Evolutionary conservation across 805 yeast species (phyloP).

Genomic region (Kodamaea sagamina): DNA sequence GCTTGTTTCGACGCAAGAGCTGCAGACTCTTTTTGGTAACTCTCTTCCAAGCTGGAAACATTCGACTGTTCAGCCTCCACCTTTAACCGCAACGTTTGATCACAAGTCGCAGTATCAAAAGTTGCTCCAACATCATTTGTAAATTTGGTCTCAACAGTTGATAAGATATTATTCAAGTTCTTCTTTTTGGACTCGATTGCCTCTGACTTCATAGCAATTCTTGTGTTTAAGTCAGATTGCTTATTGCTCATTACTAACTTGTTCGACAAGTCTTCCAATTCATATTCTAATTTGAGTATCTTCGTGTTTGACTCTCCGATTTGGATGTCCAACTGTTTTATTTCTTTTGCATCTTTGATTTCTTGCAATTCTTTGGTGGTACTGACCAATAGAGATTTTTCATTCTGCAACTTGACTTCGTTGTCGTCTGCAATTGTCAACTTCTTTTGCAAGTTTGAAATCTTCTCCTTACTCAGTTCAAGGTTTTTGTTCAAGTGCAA

Average conservation of each 20-base stretch:
- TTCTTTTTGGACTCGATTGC: slow-evolving; percentile 33
- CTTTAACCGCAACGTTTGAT: slow-evolving; percentile 2
- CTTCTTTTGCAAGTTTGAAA: slow-evolving; percentile 37
- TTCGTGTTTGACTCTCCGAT: slow-evolving; percentile 41
- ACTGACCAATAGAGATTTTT: slow-evolving; percentile 42
- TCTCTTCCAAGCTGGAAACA: not conserved
- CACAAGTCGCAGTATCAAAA: slow-evolving; percentile 20
- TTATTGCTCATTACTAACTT: slow-evolving; percentile 53
- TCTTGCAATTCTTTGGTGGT: slow-evolving; percentile 37
- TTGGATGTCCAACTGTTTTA: slow-evolving; percentile 31
- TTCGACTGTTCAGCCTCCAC: slow-evolving; percentile 7
- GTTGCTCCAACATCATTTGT: slow-evolving; percentile 16
- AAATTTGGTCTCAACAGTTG: slow-evolving; percentile 24
- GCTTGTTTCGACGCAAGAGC: slow-evolving; percentile 7
- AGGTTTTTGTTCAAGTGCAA: slow-evolving; percentile 46
- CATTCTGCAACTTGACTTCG: slow-evolving; percentile 50
- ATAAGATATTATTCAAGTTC: slow-evolving; percentile 30
- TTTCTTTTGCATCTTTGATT: slow-evolving; percentile 21
- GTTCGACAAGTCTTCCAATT: slow-evolving; percentile 53
- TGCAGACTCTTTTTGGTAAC: slow-evolving; percentile 8
- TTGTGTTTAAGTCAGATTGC: slow-evolving; percentile 61
- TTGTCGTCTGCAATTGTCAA: slow-evolving; percentile 41
- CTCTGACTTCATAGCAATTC: slow-evolving; percentile 47
- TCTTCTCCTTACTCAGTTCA: slow-evolving; percentile 33
- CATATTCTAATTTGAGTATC: slow-evolving; percentile 32